Conservation (phyloP, 768 basidiomycete genomes). For the Pleurotus giganteus region DNA sequence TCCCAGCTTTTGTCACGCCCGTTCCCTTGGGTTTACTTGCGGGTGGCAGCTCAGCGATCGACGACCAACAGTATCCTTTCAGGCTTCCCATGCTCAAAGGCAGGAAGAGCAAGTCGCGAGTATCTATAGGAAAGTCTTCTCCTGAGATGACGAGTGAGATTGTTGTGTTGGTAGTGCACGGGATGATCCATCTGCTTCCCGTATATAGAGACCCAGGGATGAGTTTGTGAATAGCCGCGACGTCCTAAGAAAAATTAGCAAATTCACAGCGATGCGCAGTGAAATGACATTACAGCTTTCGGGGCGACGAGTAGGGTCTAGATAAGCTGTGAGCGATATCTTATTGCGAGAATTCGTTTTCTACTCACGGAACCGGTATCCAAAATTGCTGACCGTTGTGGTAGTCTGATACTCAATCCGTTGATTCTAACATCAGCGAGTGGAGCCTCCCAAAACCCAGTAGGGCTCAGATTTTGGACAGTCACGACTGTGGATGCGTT, state of each 20-base stretch:
- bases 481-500: conserved; percentile 43
- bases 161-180: conserved; percentile 57
- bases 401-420: conserved; percentile 39
- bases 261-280: not conserved
- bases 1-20: not conserved
- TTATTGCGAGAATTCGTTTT: not conserved
- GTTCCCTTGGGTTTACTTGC: conserved; percentile 7
- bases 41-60: not conserved
- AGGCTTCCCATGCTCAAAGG: conserved; percentile 25
- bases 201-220: conserved; percentile 57
- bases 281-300: not conserved
- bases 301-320: conserved; percentile 6
- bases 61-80: conserved; percentile 8
- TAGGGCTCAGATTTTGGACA: conserved; percentile 44
- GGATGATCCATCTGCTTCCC: conserved; percentile 57
- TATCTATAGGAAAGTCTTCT: conserved; percentile 52
- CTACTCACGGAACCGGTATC: conserved; percentile 34
- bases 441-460: conserved; percentile 66
- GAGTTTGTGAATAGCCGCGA: conserved; percentile 47
- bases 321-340: not conserved
- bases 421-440: conserved; percentile 48
- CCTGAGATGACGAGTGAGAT: conserved; percentile 60
- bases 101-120: conserved; percentile 54
- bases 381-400: conserved; percentile 53
- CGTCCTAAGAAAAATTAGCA: conserved; percentile 37